These are phyloP conservation scores for Colletotrichum sp. DNA, from an alignment of 2,329 filamentous ascomycete genomes.

Conservation along the genomic window DNA sequence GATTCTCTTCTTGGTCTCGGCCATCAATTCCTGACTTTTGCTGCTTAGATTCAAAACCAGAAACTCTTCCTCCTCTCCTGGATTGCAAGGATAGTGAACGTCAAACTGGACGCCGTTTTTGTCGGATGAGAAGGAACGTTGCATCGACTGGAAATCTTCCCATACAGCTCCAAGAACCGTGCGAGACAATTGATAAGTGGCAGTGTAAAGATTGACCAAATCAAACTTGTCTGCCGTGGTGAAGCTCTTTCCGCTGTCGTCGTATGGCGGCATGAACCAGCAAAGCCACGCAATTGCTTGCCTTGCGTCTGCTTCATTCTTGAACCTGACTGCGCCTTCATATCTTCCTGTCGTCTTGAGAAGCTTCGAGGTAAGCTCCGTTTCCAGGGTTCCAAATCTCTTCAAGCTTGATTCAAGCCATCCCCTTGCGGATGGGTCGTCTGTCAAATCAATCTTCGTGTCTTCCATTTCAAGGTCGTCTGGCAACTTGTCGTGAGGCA, in stretches of 20 bases:
- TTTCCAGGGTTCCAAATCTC: no score
- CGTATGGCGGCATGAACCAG: background rate
- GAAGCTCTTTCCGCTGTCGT: background rate
- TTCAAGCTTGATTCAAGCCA: no score
- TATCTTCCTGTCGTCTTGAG: background rate
- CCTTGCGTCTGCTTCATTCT: background rate
- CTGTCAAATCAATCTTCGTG: no score
- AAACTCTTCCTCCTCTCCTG: background rate
- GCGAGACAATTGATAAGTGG: background rate
- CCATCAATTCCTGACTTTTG: background rate
- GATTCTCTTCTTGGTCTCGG: background rate
- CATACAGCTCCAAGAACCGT: background rate
- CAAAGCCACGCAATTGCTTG: background rate
- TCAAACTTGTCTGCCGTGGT: background rate
- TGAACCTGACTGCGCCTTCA: background rate
- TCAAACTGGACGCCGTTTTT: background rate
- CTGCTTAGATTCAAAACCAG: rapidly evolving
- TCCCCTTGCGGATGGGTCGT: no score
- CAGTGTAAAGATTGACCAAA: background rate
- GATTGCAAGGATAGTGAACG: background rate
- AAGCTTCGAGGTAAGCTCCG: no score
- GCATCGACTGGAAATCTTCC: background rate
- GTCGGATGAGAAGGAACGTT: background rate
- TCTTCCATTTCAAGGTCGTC: no score
- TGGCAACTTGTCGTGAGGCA: no score